Conservation (phyloP, 2,329 filamentous ascomycete species). For the Aspergillus pseudoterreus region DNA sequence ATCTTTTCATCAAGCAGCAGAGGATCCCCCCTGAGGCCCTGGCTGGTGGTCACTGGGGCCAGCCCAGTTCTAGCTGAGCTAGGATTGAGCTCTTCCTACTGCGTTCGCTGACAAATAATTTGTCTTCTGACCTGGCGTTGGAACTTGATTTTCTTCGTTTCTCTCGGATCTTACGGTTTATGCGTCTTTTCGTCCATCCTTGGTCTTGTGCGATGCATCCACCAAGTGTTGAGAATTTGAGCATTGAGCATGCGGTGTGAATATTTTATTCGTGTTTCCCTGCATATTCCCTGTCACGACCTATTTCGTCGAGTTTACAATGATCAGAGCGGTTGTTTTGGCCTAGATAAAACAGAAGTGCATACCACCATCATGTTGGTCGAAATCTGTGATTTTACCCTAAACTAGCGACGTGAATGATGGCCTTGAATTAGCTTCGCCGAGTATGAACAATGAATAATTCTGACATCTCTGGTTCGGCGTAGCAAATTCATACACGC, state of each 20-base stretch:
- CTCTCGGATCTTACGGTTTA: constrained; percentile 3
- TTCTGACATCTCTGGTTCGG: not conserved
- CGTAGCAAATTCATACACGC: not conserved
- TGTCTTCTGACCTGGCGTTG: constrained; percentile 34
- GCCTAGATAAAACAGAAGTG: constrained; percentile 12
- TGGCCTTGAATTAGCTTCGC: constrained; percentile 4
- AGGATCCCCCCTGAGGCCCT: constrained; percentile 70
- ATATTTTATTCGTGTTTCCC: constrained; percentile 18
- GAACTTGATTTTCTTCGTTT: constrained; percentile 22
- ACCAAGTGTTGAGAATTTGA: constrained; percentile 22
- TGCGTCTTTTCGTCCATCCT: constrained; percentile 1
- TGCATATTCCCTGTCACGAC: constrained; percentile 12
- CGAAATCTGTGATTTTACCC: constrained; percentile 6
- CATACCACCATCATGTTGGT: constrained; percentile 8
- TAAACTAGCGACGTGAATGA: constrained; percentile 9
- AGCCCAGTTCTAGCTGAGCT: constrained; percentile 32
- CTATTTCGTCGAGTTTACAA: constrained; percentile 1
- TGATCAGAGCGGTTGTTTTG: constrained; percentile 1
- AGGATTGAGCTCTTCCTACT: constrained; percentile 8
- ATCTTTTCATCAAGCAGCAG: constrained; percentile 85
- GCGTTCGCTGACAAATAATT: constrained; percentile 16
- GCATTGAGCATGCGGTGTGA: constrained; percentile 37
- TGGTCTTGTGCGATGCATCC: constrained; percentile 13
- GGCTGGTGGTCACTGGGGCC: constrained; percentile 40
- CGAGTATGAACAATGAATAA: constrained; percentile 6